Percentiles rank a stretch among this genome's conserved stretches.
phyloP scores from a whole-genome alignment of 495 filamentous ascomycete genomes.

The Letharia lupina region DNA sequence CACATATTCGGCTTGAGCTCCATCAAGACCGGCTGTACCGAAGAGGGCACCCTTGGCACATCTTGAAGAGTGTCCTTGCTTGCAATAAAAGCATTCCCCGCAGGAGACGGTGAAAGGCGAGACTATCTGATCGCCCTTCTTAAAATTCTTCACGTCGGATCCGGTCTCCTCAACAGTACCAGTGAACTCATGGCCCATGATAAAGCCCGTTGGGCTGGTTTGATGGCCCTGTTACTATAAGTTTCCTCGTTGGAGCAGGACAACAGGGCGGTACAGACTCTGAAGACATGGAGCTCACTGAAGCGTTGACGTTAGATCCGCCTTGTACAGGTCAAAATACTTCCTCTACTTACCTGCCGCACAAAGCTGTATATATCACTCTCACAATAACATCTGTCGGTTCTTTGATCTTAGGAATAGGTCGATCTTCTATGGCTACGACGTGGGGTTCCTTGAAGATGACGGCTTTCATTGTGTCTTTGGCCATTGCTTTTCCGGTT shows the following conservation, averaged over 20 bases:
- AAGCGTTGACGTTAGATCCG: constrained; percentile 3
- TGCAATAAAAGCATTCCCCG: constrained; percentile 86
- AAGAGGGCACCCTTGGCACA: constrained; percentile 71
- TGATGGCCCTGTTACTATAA: constrained; percentile 21
- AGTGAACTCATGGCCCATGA: constrained; percentile 71
- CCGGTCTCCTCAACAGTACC: constrained; percentile 66
- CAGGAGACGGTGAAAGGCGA: constrained; percentile 83
- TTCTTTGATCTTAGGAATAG: constrained; percentile 53
- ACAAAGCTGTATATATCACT: constrained; percentile 77
- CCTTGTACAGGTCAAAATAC: neutral
- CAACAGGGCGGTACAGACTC: constrained; percentile 50
- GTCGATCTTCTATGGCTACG: constrained; percentile 41
- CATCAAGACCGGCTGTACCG: constrained; percentile 65
- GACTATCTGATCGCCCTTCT: constrained; percentile 71
- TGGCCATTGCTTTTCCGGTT: constrained; percentile 26
- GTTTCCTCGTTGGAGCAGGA: neutral
- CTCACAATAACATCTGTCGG: constrained; percentile 76
- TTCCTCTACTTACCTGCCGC: constrained; percentile 62
- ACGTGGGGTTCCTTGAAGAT: constrained; percentile 42
- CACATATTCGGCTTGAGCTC: constrained; percentile 82
- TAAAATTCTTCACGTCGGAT: constrained; percentile 54
- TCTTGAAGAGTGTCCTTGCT: constrained; percentile 68
- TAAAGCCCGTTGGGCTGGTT: constrained; percentile 40
- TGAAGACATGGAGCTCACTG: constrained; percentile 86
- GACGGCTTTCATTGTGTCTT: constrained; percentile 40